These are phyloP conservation scores for Aphanomyces cochlioides DNA, from an alignment of 352 stramenopile genomes.

Conservation along the genomic window DNA sequence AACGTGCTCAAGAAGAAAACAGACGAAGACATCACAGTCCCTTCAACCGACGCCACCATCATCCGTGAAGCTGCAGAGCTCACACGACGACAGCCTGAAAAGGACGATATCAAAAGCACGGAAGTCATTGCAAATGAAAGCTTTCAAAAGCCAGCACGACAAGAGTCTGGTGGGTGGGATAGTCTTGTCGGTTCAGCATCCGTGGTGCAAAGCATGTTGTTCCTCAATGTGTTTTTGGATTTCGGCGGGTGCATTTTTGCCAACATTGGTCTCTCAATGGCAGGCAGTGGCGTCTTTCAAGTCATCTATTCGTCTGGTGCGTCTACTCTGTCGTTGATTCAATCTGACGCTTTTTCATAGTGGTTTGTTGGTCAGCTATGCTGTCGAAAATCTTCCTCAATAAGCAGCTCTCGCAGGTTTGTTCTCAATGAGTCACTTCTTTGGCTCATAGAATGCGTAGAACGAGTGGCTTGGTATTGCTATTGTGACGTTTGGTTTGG, in stretches of 20 bases:
- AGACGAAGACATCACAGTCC: conserved; percentile 10
- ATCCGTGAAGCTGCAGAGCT: conserved; percentile 44
- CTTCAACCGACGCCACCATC: conserved; percentile 15
- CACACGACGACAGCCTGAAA: conserved; percentile 40
- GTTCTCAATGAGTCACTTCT: background rate
- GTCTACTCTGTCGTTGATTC: background rate
- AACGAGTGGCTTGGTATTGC: conserved; percentile 80
- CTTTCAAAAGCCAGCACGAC: background rate
- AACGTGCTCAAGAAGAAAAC: conserved; percentile 7
- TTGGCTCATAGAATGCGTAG: conserved; percentile 20
- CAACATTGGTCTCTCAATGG: conserved; percentile 77
- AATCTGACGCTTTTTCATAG: conserved; percentile 53
- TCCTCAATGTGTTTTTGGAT: conserved; percentile 61
- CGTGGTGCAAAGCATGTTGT: conserved; percentile 36
- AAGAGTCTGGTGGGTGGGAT: background rate
- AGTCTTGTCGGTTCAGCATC: conserved; percentile 22
- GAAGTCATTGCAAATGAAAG: background rate
- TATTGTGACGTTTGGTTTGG: conserved; percentile 76
- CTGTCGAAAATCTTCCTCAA: conserved; percentile 72
- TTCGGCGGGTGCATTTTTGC: conserved; percentile 83
- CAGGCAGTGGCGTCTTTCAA: conserved; percentile 75
- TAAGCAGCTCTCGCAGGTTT: conserved; percentile 53
- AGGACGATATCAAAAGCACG: background rate
- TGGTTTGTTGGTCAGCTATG: conserved; percentile 84
- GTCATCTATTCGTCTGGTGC: conserved; percentile 14